Base-by-base conservation (phyloP, 176 grass and related monocot species). In the Saccharum officinarum region DNA sequence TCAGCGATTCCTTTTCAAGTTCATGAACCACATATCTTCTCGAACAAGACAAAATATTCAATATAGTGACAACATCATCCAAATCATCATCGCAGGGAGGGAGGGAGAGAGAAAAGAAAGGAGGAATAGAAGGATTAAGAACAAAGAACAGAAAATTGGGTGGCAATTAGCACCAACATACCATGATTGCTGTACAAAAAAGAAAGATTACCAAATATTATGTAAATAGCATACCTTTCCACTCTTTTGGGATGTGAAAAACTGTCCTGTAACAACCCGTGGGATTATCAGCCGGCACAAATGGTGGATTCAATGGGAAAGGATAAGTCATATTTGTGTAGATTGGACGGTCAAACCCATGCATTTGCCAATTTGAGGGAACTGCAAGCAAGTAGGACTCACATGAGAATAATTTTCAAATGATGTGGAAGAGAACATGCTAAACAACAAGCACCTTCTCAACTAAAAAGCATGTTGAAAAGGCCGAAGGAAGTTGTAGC, bases 301-400 rank as follows among this genome's bases (percentile, higher is more conserved):
- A 92, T 66, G 96, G 93, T 39, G 91, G 96, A 60, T 98, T 89
- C 86, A 98, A 60, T 15, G 86, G 91, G 86, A 98, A 95, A 63
- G 97, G 97, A 36, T 98, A 98, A 4, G 57, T 77, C 31, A 80
- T 7, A 82, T 98, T 98, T 64, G 97, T 95, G 83, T 95, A 95
- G 80, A 95, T 95, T 11, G 93, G 96, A 10, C 80, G 69, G 71
- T 98, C 96, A 89, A 90, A 98, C 49, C 93, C 93, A 69, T 98
- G 97, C 93, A 94, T 95, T 83, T 95, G 97, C 93, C 97, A 98
- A 68, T 95, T 98, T 2, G 97, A 98, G 31, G 97, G 97, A 88
- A 98, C 91, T 98, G 93, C 50, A 81, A 67, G 37, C 33, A 78
- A 81, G 49, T 72, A 18, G 36, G 3, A 14, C 74, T 76, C 67